A percentile compares a stretch with the other conserved stretches of the same genome.
Evolutionary conservation across 768 basidiomycete genomes (phyloP).

Genomic region (Lenzites betulinus): DNA sequence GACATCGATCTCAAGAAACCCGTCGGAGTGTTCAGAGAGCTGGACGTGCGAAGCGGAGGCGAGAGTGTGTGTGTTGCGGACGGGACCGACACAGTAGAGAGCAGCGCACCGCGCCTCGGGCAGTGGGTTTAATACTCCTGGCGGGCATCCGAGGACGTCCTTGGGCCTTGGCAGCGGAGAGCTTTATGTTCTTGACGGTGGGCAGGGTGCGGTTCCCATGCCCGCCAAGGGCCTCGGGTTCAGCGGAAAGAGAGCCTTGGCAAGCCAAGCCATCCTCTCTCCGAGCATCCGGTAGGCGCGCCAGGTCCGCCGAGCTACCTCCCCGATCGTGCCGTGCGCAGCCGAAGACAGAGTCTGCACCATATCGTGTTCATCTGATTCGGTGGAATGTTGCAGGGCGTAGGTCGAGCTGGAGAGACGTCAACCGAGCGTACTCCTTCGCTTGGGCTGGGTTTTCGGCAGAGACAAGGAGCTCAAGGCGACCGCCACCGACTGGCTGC

Average conservation of each 20-base stretch:
- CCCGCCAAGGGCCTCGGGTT: constrained; percentile 21
- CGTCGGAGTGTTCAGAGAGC: not conserved
- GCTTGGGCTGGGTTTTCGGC: not conserved
- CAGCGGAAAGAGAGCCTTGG: constrained; percentile 16
- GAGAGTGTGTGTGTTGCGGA: not conserved
- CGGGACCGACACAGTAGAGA: not conserved
- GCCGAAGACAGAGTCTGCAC: constrained; percentile 5
- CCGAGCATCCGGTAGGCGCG: not conserved
- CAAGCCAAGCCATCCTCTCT: constrained; percentile 20
- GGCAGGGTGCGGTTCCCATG: constrained; percentile 13
- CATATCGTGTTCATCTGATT: constrained; percentile 4
- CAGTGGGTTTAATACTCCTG: constrained; percentile 9
- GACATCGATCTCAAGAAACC: not conserved
- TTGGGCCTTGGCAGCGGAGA: constrained; percentile 21
- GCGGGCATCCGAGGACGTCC: constrained; percentile 13
- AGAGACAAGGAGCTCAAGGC: not conserved
- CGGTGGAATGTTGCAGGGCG: constrained; percentile 2
- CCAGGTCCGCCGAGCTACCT: constrained; percentile 11
- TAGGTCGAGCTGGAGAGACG: not conserved
- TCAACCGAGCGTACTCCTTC: not conserved
- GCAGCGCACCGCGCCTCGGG: constrained; percentile 1
- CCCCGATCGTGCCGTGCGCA: constrained; percentile 10
- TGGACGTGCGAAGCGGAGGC: not conserved
- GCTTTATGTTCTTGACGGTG: constrained; percentile 14
- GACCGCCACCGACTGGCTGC: not conserved